phyloP scores from a whole-genome alignment of 1,284 basidiomycete genomes.

The Coriolopsis trogii region DNA sequence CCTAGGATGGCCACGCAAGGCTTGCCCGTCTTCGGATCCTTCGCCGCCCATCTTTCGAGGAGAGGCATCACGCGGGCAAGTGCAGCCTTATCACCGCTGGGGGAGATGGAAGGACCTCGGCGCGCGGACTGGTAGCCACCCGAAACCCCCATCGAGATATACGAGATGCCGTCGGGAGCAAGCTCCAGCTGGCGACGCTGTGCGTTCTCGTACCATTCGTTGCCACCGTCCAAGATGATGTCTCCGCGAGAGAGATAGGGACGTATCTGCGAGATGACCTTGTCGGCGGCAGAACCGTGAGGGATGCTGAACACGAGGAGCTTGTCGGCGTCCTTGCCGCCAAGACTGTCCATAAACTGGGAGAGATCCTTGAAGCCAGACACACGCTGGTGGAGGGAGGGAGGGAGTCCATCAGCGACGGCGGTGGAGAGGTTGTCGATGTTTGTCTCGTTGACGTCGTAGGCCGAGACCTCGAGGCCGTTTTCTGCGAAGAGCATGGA shows the following conservation, averaged over 20 bases:
- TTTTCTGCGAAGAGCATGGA: conserved; percentile 31
- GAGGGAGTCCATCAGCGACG: conserved; percentile 13
- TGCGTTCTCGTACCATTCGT: conserved; percentile 29
- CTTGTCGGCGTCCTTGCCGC: conserved; percentile 20
- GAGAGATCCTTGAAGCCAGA: conserved; percentile 25
- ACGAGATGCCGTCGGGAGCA: conserved; percentile 18
- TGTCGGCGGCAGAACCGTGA: conserved; percentile 25
- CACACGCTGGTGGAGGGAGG: conserved; percentile 17
- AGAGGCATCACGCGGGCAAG: conserved; percentile 24
- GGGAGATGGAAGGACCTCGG: conserved; percentile 26
- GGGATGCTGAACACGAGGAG: conserved; percentile 30
- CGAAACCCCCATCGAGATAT: conserved; percentile 28
- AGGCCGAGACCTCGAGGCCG: conserved; percentile 25
- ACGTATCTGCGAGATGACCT: conserved; percentile 17
- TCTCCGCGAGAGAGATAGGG: conserved; percentile 20
- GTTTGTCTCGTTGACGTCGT: conserved; percentile 21
- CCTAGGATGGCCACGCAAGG: conserved; percentile 25
- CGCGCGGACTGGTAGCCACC: conserved; percentile 29
- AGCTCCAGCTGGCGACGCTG: conserved; percentile 23
- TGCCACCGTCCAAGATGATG: conserved; percentile 28
- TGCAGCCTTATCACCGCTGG: conserved; percentile 22
- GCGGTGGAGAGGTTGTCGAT: conserved; percentile 19
- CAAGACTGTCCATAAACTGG: conserved; percentile 22
- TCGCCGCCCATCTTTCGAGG: conserved; percentile 22
- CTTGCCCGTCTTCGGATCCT: conserved; percentile 21